These are phyloP conservation scores for Penicillium taxi DNA, from an alignment of 495 filamentous ascomycete species.

Conservation along the genomic window DNA sequence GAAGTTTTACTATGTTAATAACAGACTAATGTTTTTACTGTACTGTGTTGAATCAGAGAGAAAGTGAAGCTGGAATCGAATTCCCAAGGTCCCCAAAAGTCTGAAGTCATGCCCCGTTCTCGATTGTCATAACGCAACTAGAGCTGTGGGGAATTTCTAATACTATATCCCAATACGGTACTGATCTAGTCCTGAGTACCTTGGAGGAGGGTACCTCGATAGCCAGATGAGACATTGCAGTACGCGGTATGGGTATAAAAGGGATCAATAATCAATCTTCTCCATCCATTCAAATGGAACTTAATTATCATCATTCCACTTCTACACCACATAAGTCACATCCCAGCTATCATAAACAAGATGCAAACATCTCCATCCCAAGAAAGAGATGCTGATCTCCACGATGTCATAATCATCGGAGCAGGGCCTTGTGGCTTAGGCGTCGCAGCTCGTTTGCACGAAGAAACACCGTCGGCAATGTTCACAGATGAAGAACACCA, in stretches of 20 bases:
- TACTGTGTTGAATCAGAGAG: too few species aligned
- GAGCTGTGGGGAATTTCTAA: too few species aligned
- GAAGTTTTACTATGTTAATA: too few species aligned
- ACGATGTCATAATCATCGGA: slow-evolving; percentile 54
- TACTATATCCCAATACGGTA: background rate
- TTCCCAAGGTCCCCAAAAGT: slow-evolving; percentile 31
- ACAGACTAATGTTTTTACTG: too few species aligned
- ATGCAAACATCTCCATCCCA: slow-evolving; percentile 1
- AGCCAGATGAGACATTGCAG: slow-evolving; percentile 18
- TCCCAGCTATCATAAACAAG: background rate
- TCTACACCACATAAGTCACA: background rate
- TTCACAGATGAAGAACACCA: slow-evolving; percentile 62
- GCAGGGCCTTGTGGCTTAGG: slow-evolving; percentile 57
- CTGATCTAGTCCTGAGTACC: slow-evolving; percentile 20
- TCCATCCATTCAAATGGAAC: too few species aligned
- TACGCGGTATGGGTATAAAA: background rate
- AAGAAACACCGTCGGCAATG: slow-evolving; percentile 53
- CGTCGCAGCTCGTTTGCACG: slow-evolving; percentile 50
- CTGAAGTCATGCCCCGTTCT: too few species aligned
- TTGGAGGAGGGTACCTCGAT: slow-evolving; percentile 34
- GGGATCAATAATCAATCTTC: too few species aligned
- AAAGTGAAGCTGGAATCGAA: too few species aligned
- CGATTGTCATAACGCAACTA: too few species aligned
- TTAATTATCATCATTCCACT: background rate
- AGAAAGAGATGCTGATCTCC: slow-evolving; percentile 22